Percentiles rank a stretch among this genome's conserved stretches.
Evolutionary conservation across 192 early-diverging fungal genomes (phyloP).

Genomic region (Podochytrium sp.): DNA sequence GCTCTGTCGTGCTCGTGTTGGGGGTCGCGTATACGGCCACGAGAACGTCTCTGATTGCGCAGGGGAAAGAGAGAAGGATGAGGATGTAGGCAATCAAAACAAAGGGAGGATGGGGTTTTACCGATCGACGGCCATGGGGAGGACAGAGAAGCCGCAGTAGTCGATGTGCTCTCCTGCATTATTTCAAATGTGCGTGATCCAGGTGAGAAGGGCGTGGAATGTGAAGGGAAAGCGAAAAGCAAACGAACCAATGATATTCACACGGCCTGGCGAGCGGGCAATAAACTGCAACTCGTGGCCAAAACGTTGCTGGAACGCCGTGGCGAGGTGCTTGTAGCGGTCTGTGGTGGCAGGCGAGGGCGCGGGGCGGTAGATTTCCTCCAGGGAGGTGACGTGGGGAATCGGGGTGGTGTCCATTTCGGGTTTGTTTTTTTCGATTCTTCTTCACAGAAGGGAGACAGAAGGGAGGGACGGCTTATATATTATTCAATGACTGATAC

Average conservation of each 20-base stretch:
- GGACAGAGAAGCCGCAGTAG: constrained; percentile 90
- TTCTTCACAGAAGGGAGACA: background rate
- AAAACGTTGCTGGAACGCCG: background rate
- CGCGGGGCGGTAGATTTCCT: background rate
- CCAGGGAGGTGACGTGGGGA: background rate
- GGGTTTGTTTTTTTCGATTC: background rate
- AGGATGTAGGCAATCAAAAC: constrained; percentile 41
- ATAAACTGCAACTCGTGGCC: constrained; percentile 70
- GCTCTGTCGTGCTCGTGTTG: constrained; percentile 25
- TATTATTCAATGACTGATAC: no score
- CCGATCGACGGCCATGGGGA: constrained; percentile 94
- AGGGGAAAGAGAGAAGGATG: constrained; percentile 25
- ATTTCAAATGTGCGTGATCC: background rate
- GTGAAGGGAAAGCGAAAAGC: background rate
- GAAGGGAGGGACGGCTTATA: no score
- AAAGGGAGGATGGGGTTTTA: no score
- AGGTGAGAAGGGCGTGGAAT: background rate
- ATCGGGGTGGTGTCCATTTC: background rate
- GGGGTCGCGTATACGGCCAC: constrained; percentile 20
- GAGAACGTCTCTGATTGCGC: constrained; percentile 18
- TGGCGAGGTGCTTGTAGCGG: background rate
- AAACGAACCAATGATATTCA: constrained; percentile 85
- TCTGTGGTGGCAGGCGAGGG: background rate
- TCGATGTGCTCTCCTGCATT: constrained; percentile 90
- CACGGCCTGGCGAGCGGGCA: constrained; percentile 89